phyloP scores from a whole-genome alignment of 768 basidiomycete species.

The Amanita muscaria region DNA sequence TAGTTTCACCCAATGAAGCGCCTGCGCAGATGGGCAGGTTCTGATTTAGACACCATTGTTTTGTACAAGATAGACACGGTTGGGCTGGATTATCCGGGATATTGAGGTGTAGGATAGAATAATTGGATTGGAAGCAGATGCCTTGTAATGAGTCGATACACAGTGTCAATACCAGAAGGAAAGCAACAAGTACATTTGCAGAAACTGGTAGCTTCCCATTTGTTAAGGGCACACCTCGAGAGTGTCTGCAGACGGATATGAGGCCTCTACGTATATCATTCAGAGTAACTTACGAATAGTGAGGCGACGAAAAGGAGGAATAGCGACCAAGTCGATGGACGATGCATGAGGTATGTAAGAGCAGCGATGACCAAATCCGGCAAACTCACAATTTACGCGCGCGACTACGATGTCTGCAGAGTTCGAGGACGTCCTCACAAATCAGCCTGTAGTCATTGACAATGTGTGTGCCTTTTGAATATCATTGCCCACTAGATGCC shows the following conservation, averaged over 20 bases:
- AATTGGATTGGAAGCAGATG: constrained; percentile 86
- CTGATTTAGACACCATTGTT: constrained; percentile 93
- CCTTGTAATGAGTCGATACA: too few relatives aligned
- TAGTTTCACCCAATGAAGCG: constrained; percentile 74
- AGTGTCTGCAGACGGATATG: constrained; percentile 15
- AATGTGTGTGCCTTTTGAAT: constrained; percentile 53
- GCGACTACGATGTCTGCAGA: constrained; percentile 59
- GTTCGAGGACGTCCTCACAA: constrained; percentile 91
- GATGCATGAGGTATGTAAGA: constrained; percentile 16
- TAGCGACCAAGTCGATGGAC: constrained; percentile 10
- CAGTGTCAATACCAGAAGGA: neutral
- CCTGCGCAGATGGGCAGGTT: constrained; percentile 78
- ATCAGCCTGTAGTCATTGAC: constrained; percentile 98
- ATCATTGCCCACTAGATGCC: constrained; percentile 10
- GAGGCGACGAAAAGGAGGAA: constrained; percentile 15
- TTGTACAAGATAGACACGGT: constrained; percentile 89
- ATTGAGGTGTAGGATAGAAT: constrained; percentile 74
- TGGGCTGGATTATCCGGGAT: constrained; percentile 79
- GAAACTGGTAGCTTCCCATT: constrained; percentile 87
- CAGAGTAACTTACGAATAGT: constrained; percentile 19
- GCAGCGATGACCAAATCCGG: constrained; percentile 12
- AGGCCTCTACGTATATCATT: too few relatives aligned
- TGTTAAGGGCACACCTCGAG: constrained; percentile 41
- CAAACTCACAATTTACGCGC: constrained; percentile 12
- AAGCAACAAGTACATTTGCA: constrained; percentile 61